These are phyloP conservation scores for Epithele typhae DNA, from an alignment of 768 basidiomycete genomes.

Conservation along the genomic window DNA sequence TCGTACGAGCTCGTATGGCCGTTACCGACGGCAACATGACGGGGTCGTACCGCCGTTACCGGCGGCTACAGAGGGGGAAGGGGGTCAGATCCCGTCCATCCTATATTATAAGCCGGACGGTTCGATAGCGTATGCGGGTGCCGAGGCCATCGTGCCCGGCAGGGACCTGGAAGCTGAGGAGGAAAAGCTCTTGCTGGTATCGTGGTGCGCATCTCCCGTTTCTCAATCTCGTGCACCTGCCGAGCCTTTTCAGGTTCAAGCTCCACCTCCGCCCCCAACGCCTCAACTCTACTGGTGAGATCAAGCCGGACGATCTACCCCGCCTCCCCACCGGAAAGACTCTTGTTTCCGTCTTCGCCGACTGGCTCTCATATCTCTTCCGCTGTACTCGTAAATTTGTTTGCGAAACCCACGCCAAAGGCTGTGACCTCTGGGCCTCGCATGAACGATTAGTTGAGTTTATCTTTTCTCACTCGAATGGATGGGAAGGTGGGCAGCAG, in stretches of 20 bases:
- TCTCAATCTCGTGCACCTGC: no score
- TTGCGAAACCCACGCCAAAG: conserved; percentile 40
- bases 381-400: conserved; percentile 44
- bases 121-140: conserved; percentile 37
- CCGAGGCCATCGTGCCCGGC: conserved; percentile 31
- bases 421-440: conserved; percentile 40
- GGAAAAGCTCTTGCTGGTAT: neutral
- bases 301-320: conserved; percentile 4
- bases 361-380: conserved; percentile 44
- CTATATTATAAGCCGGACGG: conserved; percentile 42
- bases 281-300: neutral
- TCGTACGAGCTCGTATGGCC: no score
- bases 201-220: no score
- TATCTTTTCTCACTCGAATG: conserved; percentile 60
- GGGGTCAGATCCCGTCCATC: conserved; percentile 47
- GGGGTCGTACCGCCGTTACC: no score
- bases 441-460: conserved; percentile 42
- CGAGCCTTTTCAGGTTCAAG: conserved; percentile 20
- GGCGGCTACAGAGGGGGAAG: no score
- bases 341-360: conserved; percentile 40
- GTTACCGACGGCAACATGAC: no score
- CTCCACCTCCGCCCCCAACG: conserved; percentile 12
- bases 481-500: conserved; percentile 62
- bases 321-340: conserved; percentile 17
- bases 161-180: conserved; percentile 5